Percentiles rank a stretch among this genome's conserved stretches.
Conservation (phyloP, 2,329 filamentous ascomycete species). For the Meredithiella fracta region DNA sequence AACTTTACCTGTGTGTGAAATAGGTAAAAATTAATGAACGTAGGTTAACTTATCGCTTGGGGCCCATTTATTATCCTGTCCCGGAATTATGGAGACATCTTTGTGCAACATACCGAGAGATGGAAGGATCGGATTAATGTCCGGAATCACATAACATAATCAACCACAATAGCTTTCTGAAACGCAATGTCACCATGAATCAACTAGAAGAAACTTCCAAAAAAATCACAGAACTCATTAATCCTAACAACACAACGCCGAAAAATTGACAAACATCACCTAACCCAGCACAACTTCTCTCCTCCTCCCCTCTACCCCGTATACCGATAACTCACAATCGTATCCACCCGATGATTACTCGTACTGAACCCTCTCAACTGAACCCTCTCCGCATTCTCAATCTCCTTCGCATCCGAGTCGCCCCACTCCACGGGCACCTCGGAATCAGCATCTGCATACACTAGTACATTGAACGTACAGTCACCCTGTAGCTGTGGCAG, state of each 20-base stretch:
- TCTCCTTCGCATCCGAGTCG: constrained; percentile 95
- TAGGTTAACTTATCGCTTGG: too few species aligned
- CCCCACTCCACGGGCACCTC: constrained; percentile 98
- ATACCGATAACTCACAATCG: constrained; percentile 65
- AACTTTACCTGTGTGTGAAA: too few species aligned
- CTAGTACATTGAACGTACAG: constrained; percentile 96
- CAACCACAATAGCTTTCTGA: neutral
- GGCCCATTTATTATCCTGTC: too few species aligned
- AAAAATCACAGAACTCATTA: neutral
- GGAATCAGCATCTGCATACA: constrained; percentile 91
- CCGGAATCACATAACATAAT: too few species aligned
- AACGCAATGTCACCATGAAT: too few species aligned
- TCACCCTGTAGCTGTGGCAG: constrained; percentile 75
- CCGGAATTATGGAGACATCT: too few species aligned
- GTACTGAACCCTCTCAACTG: constrained; percentile 94
- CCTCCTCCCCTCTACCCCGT: constrained; percentile 2
- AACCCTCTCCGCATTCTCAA: constrained; percentile 83
- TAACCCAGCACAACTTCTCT: constrained; percentile 26
- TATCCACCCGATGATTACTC: constrained; percentile 84
- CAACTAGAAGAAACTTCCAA: neutral
- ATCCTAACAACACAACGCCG: constrained; percentile 10
- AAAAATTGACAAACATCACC: too few species aligned
- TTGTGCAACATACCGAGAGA: too few species aligned
- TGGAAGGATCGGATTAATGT: too few species aligned
- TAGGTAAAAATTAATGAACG: too few species aligned